Conservation (phyloP, 495 filamentous ascomycete genomes). For the Xeromyces bisporus region DNA sequence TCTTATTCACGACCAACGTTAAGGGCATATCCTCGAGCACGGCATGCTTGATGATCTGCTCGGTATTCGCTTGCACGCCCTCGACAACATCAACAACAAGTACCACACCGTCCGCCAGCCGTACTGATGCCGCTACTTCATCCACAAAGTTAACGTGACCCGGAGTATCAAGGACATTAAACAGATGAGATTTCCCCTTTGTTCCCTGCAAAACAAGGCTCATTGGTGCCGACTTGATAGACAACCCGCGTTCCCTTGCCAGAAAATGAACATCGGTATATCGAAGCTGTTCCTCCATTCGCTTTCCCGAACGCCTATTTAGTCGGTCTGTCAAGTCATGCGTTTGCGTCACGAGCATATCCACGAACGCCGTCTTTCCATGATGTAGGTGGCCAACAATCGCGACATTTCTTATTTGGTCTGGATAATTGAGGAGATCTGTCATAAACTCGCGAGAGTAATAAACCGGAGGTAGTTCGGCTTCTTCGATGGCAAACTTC, state of each 20-base stretch:
- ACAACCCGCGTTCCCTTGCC: conserved; percentile 80
- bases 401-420: conserved; percentile 83
- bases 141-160: conserved; percentile 98
- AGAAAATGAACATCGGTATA: conserved; percentile 87
- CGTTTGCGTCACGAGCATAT: conserved; percentile 92
- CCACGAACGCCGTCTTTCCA: conserved; percentile 95
- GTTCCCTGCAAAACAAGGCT: conserved; percentile 75
- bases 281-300: conserved; percentile 74
- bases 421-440: conserved; percentile 89
- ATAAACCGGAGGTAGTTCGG: conserved; percentile 70
- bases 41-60: conserved; percentile 91
- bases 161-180: conserved; percentile 92
- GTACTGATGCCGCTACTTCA: conserved; percentile 76
- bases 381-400: conserved; percentile 89
- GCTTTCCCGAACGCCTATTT: conserved; percentile 63
- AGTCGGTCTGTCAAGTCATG: conserved; percentile 66
- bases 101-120: conserved; percentile 80
- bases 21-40: conserved; percentile 80
- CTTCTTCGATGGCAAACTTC: conserved; percentile 87
- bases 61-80: conserved; percentile 89
- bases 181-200: conserved; percentile 84
- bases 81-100: conserved; percentile 96
- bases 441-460: conserved; percentile 87
- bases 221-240: conserved; percentile 89
- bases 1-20: conserved; percentile 85